Conservation (phyloP, 805 yeast species). For the Aciculoconidium aculeatum region DNA sequence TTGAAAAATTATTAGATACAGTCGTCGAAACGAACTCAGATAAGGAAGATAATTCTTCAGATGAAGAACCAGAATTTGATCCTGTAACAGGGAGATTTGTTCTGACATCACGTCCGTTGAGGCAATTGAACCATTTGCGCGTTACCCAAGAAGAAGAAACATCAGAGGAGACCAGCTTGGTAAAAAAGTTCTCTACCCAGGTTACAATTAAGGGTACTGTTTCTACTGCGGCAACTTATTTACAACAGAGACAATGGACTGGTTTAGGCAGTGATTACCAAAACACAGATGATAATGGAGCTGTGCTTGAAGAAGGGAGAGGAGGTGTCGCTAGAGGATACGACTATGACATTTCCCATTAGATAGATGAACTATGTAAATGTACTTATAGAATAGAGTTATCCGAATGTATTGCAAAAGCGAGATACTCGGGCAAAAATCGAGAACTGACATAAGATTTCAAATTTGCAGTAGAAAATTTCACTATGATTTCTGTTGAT, state of each 20-base stretch:
- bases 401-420: no score
- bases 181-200: slow-evolving; percentile 50
- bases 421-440: no score
- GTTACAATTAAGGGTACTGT: slow-evolving; percentile 70
- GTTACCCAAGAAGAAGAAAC: slow-evolving; percentile 38
- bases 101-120: slow-evolving; percentile 67
- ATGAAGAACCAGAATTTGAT: slow-evolving; percentile 77
- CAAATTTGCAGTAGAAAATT: no score
- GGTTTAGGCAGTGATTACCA: slow-evolving; percentile 86
- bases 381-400: slow-evolving; percentile 1
- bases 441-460: no score
- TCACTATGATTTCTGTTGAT: no score
- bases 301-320: slow-evolving; percentile 74
- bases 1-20: slow-evolving; percentile 44
- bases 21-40: slow-evolving; percentile 35
- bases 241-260: slow-evolving; percentile 75
- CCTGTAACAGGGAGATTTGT: slow-evolving; percentile 80
- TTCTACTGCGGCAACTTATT: slow-evolving; percentile 77
- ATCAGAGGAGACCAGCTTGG: slow-evolving; percentile 29
- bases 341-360: slow-evolving; percentile 31
- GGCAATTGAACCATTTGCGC: slow-evolving; percentile 59
- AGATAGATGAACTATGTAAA: no score
- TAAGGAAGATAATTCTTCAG: slow-evolving; percentile 20
- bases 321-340: slow-evolving; percentile 91
- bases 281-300: slow-evolving; percentile 52